Evolutionary conservation across 768 basidiomycete species (phyloP).

Genomic region (Amanita rubescens): DNA sequence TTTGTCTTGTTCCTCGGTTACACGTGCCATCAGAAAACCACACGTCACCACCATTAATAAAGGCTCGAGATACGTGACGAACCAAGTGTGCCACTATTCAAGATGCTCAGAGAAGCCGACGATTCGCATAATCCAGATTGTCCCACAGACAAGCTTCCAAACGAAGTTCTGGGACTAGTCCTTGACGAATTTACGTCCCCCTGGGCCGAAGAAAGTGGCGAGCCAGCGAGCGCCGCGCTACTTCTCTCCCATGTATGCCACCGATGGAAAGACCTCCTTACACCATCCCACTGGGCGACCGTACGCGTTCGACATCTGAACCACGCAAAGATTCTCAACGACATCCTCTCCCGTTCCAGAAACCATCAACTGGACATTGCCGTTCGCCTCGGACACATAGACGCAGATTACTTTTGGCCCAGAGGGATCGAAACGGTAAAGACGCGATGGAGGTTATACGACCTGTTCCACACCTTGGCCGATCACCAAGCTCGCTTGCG

Average conservation of each 20-base stretch:
- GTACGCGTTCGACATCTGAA: slow-evolving; percentile 2
- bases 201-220: not conserved
- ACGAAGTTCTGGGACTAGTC: slow-evolving; percentile 1
- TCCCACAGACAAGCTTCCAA: not conserved
- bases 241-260: slow-evolving; percentile 6
- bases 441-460: not conserved
- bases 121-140: not conserved
- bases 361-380: not conserved
- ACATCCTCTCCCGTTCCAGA: slow-evolving; percentile 2
- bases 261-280: slow-evolving; percentile 1
- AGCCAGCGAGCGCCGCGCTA: not conserved
- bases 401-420: not conserved
- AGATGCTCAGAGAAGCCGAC: not conserved
- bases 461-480: not conserved
- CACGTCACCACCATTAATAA: not conserved
- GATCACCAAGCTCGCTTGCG: not conserved
- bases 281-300: slow-evolving; percentile 4
- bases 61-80: not conserved
- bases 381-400: slow-evolving; percentile 1
- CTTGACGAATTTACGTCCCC: slow-evolving; percentile 5
- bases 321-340: not conserved
- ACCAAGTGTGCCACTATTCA: not conserved
- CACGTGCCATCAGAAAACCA: not conserved
- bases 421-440: not conserved
- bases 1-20: too few relatives aligned